phyloP scores from a whole-genome alignment of 2,329 filamentous ascomycete species.

The Clonostachys rosea region DNA sequence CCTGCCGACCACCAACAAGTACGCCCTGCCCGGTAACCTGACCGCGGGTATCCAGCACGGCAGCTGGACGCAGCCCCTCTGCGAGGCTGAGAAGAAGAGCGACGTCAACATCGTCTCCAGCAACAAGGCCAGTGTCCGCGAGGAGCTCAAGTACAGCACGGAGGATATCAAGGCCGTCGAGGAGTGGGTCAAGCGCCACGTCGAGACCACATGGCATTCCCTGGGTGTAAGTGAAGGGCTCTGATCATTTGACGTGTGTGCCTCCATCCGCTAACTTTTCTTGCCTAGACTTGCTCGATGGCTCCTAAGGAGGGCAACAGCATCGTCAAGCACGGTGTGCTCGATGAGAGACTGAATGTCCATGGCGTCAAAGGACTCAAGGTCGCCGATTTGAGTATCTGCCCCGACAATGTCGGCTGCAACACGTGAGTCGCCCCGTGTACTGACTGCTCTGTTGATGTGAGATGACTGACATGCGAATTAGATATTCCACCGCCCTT shows the following conservation, averaged over 20 bases:
- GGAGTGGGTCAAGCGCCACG: constrained; percentile 67
- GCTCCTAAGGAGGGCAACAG: constrained; percentile 71
- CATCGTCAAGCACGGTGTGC: constrained; percentile 74
- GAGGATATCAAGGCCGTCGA: constrained; percentile 62
- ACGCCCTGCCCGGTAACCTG: constrained; percentile 69
- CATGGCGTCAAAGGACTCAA: constrained; percentile 74
- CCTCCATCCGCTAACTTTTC: neutral
- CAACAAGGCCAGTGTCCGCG: constrained; percentile 54
- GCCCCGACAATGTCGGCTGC: constrained; percentile 73
- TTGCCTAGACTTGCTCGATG: constrained; percentile 65
- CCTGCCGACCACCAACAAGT: constrained; percentile 68
- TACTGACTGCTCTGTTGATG: constrained; percentile 10
- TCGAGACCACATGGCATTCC: constrained; percentile 72
- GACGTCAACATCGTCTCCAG: constrained; percentile 49
- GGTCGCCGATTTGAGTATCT: constrained; percentile 72
- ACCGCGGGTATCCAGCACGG: constrained; percentile 70
- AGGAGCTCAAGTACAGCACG: constrained; percentile 62
- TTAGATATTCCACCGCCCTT: constrained; percentile 63
- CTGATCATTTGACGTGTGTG: neutral
- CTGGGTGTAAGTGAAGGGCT: constrained; percentile 35
- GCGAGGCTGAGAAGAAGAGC: constrained; percentile 45
- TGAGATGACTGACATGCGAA: neutral
- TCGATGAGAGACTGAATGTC: constrained; percentile 74
- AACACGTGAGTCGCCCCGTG: constrained; percentile 43
- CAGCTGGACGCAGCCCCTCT: constrained; percentile 61